phyloP scores from a whole-genome alignment of 768 basidiomycete species.

The Porphyrellus cyaneotinctus region DNA sequence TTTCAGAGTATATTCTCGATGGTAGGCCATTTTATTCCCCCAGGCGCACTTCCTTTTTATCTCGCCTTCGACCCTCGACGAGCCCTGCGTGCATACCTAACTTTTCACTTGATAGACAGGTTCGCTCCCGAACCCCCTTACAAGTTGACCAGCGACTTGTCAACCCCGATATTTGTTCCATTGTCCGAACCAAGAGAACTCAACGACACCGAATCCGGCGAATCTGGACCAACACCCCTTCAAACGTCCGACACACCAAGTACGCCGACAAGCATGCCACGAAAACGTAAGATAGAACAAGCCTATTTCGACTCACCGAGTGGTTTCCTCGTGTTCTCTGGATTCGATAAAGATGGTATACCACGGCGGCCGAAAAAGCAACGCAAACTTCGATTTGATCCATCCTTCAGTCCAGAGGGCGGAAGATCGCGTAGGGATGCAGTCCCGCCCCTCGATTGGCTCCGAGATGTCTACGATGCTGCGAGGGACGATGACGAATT shows the following conservation, averaged over 20 bases:
- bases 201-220: background rate
- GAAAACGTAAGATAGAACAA: constrained; percentile 29
- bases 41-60: background rate
- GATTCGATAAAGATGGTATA: constrained; percentile 29
- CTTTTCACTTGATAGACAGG: constrained; percentile 9
- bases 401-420: constrained; percentile 18
- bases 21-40: constrained; percentile 18
- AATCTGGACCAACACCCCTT: background rate
- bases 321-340: constrained; percentile 25
- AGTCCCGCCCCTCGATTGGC: background rate
- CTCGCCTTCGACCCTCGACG: background rate
- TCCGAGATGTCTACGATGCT: background rate
- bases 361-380: constrained; percentile 29
- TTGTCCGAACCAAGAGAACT: background rate
- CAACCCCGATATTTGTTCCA: background rate
- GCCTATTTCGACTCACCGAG: constrained; percentile 28
- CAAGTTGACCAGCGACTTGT: constrained; percentile 3
- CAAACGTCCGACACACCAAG: constrained; percentile 23
- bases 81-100: background rate
- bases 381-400: constrained; percentile 26
- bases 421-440: background rate
- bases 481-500: background rate
- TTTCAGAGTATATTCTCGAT: constrained; percentile 29
- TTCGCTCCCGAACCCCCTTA: constrained; percentile 20
- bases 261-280: constrained; percentile 18